Evolutionary conservation across 1,139 yeast species (phyloP), one percentile per base, ranked within the genome.

Genomic region (Sugiyamaella grinbergsii): DNA sequence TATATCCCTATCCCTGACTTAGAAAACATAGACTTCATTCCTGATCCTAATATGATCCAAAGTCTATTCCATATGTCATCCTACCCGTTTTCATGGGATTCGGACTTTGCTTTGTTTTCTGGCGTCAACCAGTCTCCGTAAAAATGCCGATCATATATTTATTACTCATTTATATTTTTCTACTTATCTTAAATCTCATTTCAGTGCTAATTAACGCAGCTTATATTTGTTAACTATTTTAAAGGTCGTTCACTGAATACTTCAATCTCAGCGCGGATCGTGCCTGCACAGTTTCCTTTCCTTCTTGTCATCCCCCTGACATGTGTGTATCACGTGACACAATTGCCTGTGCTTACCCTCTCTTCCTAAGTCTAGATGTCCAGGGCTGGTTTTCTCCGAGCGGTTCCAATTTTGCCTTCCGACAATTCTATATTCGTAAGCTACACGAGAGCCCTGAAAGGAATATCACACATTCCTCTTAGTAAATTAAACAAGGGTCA

Each of bases 21-120:
- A 13, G 44, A 16, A 11, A 45, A 11, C 38, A 45, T 50, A 33
- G 53, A 42, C 26, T 45, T n/a, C 39, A 28, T 50, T 22, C 49
- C 48, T 5, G 58, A 55, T 40, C 53, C 54, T 13, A 41, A 53
- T 10, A 39, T 58, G 46, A 59, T 59, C 8, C 59, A 57, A 15
- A 47, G 57, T 15, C 54, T 60, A 33, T 57, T 53, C 47, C 60
- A 58, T 29, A 53, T 60, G 15, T 53, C 60, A 8, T 52, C 59
- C 13, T 53, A 50, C 29, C 54, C 60, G 13, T 57, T 52, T 34
- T 50, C 56, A 10, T 54, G 56, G 58, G 63, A 60, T 26, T 41
- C 56, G n/a, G 63, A 59, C 24, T 23, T 49, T 16, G 40, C 23
- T 24, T 5, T 18, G 19, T 43, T 43, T 34, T 43, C 47, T 16